Evolutionary conservation across 2,329 filamentous ascomycete species (phyloP).

Genomic region (Emergomyces pasteurianus): DNA sequence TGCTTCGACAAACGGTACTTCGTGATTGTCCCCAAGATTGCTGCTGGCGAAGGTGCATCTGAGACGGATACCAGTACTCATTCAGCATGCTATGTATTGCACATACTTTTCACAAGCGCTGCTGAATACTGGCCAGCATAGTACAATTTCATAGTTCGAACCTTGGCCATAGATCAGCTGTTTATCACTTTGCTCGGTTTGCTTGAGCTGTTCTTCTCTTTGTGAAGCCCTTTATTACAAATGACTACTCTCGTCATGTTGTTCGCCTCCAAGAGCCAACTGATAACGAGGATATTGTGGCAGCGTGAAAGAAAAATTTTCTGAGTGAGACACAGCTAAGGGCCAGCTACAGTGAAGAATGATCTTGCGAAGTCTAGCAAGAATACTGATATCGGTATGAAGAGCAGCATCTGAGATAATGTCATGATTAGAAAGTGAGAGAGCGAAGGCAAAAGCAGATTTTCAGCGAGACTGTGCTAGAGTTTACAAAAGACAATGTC

Average conservation of each 20-base stretch:
- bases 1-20: conserved; percentile 2
- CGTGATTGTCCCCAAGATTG: conserved; percentile 2
- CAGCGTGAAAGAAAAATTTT: neutral
- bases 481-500: neutral
- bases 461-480: neutral
- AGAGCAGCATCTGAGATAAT: neutral
- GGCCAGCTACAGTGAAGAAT: neutral
- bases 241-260: neutral
- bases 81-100: neutral
- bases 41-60: neutral
- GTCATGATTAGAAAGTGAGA: conserved; percentile 1
- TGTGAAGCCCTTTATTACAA: neutral
- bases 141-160: conserved; percentile 1
- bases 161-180: neutral
- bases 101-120: neutral
- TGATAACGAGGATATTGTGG: neutral
- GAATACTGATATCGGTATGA: neutral
- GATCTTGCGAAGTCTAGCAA: neutral
- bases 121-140: conserved; percentile 3
- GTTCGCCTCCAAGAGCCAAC: neutral
- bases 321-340: neutral
- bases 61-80: neutral
- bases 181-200: conserved; percentile 5
- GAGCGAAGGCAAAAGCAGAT: neutral
- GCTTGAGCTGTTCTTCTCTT: conserved; percentile 1